phyloP scores from a whole-genome alignment of 2,329 filamentous ascomycete species.

The Colletotrichum horii region DNA sequence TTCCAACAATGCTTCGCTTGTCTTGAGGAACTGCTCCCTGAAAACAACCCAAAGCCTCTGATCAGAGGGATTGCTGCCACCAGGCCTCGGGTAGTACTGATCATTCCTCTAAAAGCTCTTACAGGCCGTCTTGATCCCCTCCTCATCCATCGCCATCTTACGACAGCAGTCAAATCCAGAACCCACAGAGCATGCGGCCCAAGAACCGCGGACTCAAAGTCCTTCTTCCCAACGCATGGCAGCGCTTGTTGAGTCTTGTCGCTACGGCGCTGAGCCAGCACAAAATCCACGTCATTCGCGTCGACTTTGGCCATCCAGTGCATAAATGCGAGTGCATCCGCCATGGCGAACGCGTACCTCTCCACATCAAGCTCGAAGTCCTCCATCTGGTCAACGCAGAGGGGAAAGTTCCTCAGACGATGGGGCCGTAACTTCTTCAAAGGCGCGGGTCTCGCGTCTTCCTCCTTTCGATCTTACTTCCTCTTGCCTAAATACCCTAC shows the following conservation, averaged over 20 bases:
- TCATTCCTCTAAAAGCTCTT: neutral
- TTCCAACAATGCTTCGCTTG: neutral
- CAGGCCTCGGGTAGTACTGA: neutral
- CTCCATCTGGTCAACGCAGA: neutral
- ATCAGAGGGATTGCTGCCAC: neutral
- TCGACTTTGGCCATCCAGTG: slow-evolving; percentile 54
- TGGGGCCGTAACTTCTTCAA: neutral
- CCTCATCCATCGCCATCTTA: neutral
- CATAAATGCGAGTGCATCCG: slow-evolving; percentile 52
- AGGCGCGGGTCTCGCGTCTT: neutral
- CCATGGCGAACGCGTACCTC: slow-evolving; percentile 50
- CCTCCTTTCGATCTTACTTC: neutral
- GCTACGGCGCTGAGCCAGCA: slow-evolving; percentile 39
- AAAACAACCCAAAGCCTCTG: neutral
- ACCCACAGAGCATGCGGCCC: neutral
- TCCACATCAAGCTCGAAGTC: neutral
- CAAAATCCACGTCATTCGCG: slow-evolving; percentile 61
- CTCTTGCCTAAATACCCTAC: neutral
- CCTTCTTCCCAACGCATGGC: neutral
- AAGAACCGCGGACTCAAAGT: neutral
- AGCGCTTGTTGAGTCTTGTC: neutral
- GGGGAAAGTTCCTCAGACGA: neutral
- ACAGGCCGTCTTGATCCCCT: neutral
- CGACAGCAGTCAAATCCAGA: neutral
- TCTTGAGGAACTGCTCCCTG: neutral